Conservation (phyloP, 163 green algal genomes). For the Picocystis sp. region DNA sequence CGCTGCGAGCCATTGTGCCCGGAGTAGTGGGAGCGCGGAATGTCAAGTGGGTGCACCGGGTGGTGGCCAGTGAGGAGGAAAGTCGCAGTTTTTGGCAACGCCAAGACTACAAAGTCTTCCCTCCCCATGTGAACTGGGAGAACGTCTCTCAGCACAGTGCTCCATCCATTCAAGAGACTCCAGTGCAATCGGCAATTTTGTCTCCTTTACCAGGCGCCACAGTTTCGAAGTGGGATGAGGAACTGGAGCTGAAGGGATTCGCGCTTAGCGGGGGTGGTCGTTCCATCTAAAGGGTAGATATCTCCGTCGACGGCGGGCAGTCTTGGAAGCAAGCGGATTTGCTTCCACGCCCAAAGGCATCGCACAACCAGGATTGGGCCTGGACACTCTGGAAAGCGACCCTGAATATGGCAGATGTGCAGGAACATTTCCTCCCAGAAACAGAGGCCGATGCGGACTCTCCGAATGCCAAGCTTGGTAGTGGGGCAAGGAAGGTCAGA, state of each 20-base stretch:
- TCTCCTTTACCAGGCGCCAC: no score
- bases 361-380: no score
- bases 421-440: no score
- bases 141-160: conserved; percentile 14
- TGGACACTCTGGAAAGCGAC: no score
- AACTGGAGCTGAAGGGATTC: conserved; percentile 9
- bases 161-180: conserved; percentile 19
- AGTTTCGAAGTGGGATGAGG: no score
- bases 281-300: conserved; percentile 15
- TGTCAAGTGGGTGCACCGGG: conserved; percentile 1
- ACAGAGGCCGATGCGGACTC: no score
- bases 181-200: not conserved
- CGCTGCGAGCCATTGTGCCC: not conserved
- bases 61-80: not conserved
- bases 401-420: no score
- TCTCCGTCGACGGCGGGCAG: conserved; percentile 14
- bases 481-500: no score
- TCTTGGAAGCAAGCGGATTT: conserved; percentile 15
- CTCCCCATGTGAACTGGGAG: conserved; percentile 17
- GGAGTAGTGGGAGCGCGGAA: not conserved
- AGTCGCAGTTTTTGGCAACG: conserved; percentile 20
- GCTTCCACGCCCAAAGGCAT: conserved; percentile 4
- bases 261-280: conserved; percentile 13
- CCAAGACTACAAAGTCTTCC: conserved; percentile 24
- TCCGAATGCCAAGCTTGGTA: no score